phyloP scores from a whole-genome alignment of 192 early-diverging fungal species.

The Endogone sp. region DNA sequence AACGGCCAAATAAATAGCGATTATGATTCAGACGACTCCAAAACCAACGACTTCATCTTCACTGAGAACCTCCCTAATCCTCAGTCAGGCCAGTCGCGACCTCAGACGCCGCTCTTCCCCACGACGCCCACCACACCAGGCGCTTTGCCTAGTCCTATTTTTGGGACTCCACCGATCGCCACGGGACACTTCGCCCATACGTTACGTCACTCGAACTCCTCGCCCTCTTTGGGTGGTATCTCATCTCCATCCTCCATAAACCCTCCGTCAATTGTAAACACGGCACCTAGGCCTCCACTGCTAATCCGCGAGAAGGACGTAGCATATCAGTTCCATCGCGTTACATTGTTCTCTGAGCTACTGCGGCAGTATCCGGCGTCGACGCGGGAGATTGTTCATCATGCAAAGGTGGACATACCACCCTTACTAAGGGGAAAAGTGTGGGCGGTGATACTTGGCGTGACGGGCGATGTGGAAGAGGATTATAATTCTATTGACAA shows the following conservation, averaged over 20 bases:
- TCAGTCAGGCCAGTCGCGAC: background rate
- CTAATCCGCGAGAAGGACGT: conserved; percentile 53
- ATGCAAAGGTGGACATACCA: conserved; percentile 58
- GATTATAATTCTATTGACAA: conserved; percentile 51
- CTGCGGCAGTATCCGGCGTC: conserved; percentile 56
- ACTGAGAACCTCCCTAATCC: background rate
- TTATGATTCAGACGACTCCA: background rate
- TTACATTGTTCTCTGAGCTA: conserved; percentile 48
- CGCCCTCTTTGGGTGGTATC: conserved; percentile 8
- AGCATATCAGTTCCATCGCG: conserved; percentile 54
- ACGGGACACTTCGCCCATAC: background rate
- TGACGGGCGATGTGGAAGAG: conserved; percentile 49
- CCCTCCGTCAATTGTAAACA: conserved; percentile 11
- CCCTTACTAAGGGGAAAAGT: conserved; percentile 57
- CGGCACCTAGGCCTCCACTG: conserved; percentile 38
- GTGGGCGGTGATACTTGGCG: conserved; percentile 62
- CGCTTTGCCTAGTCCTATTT: background rate
- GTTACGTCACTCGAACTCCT: conserved; percentile 11
- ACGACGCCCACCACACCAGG: background rate
- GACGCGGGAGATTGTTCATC: conserved; percentile 47
- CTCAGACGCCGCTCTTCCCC: background rate
- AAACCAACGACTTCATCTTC: background rate
- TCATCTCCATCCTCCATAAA: background rate
- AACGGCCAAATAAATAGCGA: too few species aligned
- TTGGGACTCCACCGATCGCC: background rate